phyloP scores from a whole-genome alignment of 2,329 filamentous ascomycete genomes.

The Pseudocercospora eumusae region DNA sequence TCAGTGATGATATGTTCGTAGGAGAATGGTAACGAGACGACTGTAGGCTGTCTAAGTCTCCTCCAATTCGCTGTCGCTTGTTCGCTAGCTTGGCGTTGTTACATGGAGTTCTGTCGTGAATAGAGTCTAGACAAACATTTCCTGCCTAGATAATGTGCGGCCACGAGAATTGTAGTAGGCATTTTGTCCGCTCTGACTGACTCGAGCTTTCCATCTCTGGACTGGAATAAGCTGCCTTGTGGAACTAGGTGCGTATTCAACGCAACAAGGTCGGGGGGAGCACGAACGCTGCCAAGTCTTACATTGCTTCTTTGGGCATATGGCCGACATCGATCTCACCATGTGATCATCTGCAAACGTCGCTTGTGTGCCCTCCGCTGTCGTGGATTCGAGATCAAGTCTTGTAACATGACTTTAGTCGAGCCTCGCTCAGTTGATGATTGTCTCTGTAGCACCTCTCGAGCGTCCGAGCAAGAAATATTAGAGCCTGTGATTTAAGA shows the following conservation, averaged over 20 bases:
- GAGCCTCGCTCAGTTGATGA: too few species aligned
- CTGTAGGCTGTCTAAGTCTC: neutral
- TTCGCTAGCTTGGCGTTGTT: neutral
- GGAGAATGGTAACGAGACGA: neutral
- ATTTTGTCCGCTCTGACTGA: neutral
- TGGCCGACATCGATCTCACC: neutral
- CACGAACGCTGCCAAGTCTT: neutral
- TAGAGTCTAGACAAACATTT: neutral
- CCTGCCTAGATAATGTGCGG: neutral
- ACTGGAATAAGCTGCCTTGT: neutral
- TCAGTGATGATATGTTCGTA: neutral
- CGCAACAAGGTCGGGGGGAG: neutral
- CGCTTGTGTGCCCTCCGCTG: too few species aligned
- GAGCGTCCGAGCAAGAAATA: too few species aligned
- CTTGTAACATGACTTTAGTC: too few species aligned
- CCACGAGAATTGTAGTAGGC: neutral
- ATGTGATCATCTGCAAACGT: neutral
- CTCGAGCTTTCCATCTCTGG: neutral
- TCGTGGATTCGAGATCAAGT: too few species aligned
- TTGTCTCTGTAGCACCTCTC: too few species aligned
- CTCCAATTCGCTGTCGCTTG: neutral
- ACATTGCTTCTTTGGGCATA: neutral
- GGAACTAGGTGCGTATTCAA: too few species aligned
- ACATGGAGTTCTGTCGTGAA: neutral
- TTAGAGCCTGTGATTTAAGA: too few species aligned